Evolutionary conservation across 345 rosid genomes (phyloP).

Genomic region (Punica granatum): DNA sequence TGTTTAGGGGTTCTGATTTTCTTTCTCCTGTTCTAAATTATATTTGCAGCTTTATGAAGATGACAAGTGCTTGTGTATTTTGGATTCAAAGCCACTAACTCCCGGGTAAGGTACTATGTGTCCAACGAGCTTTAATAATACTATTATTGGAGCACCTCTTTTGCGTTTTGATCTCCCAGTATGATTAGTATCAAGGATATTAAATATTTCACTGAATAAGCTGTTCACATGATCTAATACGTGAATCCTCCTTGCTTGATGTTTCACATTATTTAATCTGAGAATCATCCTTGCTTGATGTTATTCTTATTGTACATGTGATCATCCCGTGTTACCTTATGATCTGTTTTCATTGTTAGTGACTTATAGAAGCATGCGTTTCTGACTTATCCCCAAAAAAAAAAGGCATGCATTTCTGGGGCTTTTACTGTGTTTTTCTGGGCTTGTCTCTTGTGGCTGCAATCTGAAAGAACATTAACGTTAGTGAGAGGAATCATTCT

Average conservation of each 20-base stretch:
- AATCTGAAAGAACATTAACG: background rate
- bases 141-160: background rate
- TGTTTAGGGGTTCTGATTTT: background rate
- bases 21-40: background rate
- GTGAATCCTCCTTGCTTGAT: background rate
- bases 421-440: background rate
- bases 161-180: background rate
- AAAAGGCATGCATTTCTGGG: too few species aligned
- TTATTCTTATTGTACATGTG: background rate
- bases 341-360: background rate
- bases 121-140: background rate
- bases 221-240: background rate
- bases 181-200: background rate
- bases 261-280: too few species aligned
- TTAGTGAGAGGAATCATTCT: background rate
- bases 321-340: background rate
- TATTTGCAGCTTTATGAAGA: constrained; percentile 78
- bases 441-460: background rate
- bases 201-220: background rate
- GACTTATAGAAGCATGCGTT: background rate
- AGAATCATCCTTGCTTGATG: too few species aligned
- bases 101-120: constrained; percentile 73
- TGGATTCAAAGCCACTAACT: constrained; percentile 72
- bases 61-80: constrained; percentile 74
- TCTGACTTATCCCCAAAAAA: too few species aligned